These are phyloP conservation scores for Adansonia digitata DNA, from an alignment of 345 rosid genomes.

Conservation along the genomic window DNA sequence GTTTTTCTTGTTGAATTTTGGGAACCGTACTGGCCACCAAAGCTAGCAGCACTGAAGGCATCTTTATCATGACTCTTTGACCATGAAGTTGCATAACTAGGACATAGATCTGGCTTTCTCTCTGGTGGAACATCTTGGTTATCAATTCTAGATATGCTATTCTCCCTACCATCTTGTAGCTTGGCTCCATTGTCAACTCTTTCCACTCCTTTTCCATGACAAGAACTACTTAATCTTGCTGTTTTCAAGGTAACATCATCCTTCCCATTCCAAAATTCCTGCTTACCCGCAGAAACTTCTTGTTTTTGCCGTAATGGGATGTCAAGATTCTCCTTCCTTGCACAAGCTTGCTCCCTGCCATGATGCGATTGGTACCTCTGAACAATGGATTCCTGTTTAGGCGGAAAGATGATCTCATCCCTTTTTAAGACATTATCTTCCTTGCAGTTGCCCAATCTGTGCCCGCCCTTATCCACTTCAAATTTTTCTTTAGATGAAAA, in stretches of 20 bases:
- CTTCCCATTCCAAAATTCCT: conserved; percentile 28
- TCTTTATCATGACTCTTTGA: conserved; percentile 26
- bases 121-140: conserved; percentile 13
- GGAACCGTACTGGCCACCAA: conserved; percentile 22
- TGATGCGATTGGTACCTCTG: conserved; percentile 27
- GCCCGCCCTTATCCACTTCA: conserved; percentile 18
- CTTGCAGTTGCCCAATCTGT: conserved; percentile 23
- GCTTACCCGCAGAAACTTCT: conserved; percentile 32
- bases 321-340: conserved; percentile 30
- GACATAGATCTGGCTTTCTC: conserved; percentile 25
- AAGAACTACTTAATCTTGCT: conserved; percentile 42
- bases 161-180: conserved; percentile 35
- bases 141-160: conserved; percentile 29
- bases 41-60: conserved; percentile 18
- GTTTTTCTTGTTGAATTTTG: conserved; percentile 26
- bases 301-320: conserved; percentile 31
- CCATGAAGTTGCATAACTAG: conserved; percentile 20
- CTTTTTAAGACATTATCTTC: conserved; percentile 22
- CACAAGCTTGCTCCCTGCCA: conserved; percentile 18
- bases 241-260: conserved; percentile 39
- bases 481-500: conserved; percentile 25
- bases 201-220: conserved; percentile 33
- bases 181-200: conserved; percentile 23
- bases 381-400: conserved; percentile 24
- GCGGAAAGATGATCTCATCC: conserved; percentile 22